Evolutionary conservation across 2,329 filamentous ascomycete genomes (phyloP).

Genomic region (Aspergillus texensis): DNA sequence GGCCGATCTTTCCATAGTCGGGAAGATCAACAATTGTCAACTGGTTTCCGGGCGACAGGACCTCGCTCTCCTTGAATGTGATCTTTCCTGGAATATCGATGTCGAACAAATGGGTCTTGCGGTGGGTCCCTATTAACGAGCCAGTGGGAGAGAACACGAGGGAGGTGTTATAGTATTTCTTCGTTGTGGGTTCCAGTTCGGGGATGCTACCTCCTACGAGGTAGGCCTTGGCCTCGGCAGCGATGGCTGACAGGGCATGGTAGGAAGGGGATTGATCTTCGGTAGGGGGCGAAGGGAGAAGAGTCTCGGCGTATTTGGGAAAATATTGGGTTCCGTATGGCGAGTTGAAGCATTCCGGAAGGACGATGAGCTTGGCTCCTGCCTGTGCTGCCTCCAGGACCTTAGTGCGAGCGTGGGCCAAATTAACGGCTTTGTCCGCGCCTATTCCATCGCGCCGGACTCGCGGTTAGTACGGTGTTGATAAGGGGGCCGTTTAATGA

Average conservation of each 20-base stretch:
- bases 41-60: conserved; percentile 81
- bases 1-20: conserved; percentile 81
- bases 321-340: conserved; percentile 94
- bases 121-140: conserved; percentile 79
- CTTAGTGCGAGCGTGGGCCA: conserved; percentile 75
- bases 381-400: conserved; percentile 76
- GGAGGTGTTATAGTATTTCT: conserved; percentile 87
- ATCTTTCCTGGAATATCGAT: conserved; percentile 97
- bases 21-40: conserved; percentile 84
- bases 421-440: conserved; percentile 82
- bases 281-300: conserved; percentile 76
- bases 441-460: conserved; percentile 45
- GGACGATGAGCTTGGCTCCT: conserved; percentile 83
- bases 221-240: conserved; percentile 75
- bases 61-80: conserved; percentile 85
- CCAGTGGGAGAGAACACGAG: conserved; percentile 80
- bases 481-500: background rate
- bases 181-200: conserved; percentile 68
- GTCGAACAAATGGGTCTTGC: conserved; percentile 96
- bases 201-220: conserved; percentile 92
- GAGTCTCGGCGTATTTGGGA: conserved; percentile 84
- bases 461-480: conserved; percentile 8
- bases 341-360: conserved; percentile 99
- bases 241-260: conserved; percentile 79
- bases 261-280: conserved; percentile 75